phyloP scores from a whole-genome alignment of 1,139 yeast species.

The Nakaseomyces bracarensis region DNA sequence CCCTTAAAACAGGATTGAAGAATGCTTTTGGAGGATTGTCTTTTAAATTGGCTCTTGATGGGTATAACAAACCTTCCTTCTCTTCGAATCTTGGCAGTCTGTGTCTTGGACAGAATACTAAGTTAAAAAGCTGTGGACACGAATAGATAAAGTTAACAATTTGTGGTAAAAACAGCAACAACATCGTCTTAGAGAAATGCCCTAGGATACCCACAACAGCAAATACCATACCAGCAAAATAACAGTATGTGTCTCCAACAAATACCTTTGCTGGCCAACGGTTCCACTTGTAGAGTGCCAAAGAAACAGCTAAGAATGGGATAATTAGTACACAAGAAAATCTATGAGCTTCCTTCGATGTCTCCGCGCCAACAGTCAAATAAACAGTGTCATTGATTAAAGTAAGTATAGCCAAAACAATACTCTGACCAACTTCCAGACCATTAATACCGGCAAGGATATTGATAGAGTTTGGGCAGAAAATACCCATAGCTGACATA shows the following conservation, averaged over 20 bases:
- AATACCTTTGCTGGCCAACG: conserved; percentile 89
- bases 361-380: conserved; percentile 48
- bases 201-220: conserved; percentile 95
- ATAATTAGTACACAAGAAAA: conserved; percentile 70
- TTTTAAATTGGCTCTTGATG: conserved; percentile 49
- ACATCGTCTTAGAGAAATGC: conserved; percentile 86
- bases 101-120: conserved; percentile 94
- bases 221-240: conserved; percentile 97
- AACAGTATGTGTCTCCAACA: conserved; percentile 97
- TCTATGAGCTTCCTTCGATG: conserved; percentile 71
- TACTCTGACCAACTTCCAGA: conserved; percentile 88
- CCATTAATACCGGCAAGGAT: conserved; percentile 96
- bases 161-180: conserved; percentile 82
- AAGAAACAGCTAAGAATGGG: conserved; percentile 81
- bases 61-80: conserved; percentile 64
- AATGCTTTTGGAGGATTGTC: conserved; percentile 33
- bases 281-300: conserved; percentile 68
- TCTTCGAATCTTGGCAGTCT: conserved; percentile 72
- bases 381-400: conserved; percentile 72
- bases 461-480: conserved; percentile 94
- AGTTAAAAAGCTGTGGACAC: conserved; percentile 75
- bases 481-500: conserved; percentile 87
- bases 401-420: conserved; percentile 64
- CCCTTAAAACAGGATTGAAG: conserved; percentile 32
- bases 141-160: conserved; percentile 83